These are phyloP conservation scores for Monosporascus sp. DNA, from an alignment of 2,329 filamentous ascomycete species.

Conservation along the genomic window DNA sequence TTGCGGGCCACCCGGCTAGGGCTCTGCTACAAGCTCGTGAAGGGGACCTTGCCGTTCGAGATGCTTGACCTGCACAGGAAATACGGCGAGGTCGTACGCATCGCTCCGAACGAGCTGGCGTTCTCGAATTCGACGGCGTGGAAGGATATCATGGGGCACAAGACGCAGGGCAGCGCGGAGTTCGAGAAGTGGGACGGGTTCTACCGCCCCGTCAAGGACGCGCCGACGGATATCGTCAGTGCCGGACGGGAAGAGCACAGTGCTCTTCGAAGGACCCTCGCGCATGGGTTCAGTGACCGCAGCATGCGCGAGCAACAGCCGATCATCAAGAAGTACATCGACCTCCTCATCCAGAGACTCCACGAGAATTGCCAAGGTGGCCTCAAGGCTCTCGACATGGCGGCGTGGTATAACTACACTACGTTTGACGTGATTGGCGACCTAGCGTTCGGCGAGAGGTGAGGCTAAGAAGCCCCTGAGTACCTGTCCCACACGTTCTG, in stretches of 20 bases:
- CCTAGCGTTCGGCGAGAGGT: constrained; percentile 11
- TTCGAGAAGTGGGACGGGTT: constrained; percentile 22
- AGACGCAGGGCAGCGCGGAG: constrained; percentile 14
- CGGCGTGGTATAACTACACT: constrained; percentile 11
- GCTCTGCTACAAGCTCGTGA: constrained; percentile 1
- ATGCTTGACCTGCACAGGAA: constrained; percentile 23
- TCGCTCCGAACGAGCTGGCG: constrained; percentile 35
- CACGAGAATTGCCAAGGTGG: not conserved
- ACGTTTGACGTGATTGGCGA: constrained; percentile 20
- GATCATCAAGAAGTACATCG: constrained; percentile 14
- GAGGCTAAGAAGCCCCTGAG: not conserved
- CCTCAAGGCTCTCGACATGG: constrained; percentile 4
- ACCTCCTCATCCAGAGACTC: constrained; percentile 12
- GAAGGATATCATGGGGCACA: constrained; percentile 25
- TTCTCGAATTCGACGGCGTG: constrained; percentile 31
- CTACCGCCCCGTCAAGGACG: constrained; percentile 16
- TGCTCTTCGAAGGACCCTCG: constrained; percentile 20
- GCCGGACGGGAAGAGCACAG: constrained; percentile 24
- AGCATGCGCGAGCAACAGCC: constrained; percentile 16
- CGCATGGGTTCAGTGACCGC: constrained; percentile 15
- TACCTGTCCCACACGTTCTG: not conserved
- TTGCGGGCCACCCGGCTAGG: constrained; percentile 7
- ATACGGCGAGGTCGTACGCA: constrained; percentile 35
- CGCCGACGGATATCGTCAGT: constrained; percentile 25
- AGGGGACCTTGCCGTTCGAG: constrained; percentile 10